Percentiles rank a stretch among this genome's conserved stretches.
Evolutionary conservation across 169 alveolate species (phyloP).

Genomic region (Plasmodium malariae): DNA sequence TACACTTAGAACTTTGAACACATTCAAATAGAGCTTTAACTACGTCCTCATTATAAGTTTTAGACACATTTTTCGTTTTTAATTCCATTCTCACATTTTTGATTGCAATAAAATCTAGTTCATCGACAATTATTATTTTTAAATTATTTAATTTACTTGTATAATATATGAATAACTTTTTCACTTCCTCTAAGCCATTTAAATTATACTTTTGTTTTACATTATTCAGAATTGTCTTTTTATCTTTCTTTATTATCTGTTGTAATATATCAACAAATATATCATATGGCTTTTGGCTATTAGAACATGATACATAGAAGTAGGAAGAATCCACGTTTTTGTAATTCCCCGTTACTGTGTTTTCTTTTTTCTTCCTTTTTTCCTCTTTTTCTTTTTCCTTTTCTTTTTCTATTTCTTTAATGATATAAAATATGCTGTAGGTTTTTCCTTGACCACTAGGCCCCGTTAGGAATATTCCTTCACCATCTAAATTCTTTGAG

Average conservation of each 20-base stretch:
- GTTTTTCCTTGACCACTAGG: constrained; percentile 76
- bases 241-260: constrained; percentile 53
- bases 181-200: constrained; percentile 68
- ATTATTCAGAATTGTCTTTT: constrained; percentile 23
- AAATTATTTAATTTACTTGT: constrained; percentile 61
- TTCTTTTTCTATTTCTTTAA: constrained; percentile 61
- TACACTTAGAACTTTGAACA: constrained; percentile 33
- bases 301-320: constrained; percentile 59
- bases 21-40: constrained; percentile 63
- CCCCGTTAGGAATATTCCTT: constrained; percentile 60
- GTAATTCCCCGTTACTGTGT: neutral
- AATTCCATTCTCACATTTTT: constrained; percentile 60
- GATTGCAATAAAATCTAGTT: constrained; percentile 62
- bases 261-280: constrained; percentile 68
- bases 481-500: constrained; percentile 35
- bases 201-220: constrained; percentile 48
- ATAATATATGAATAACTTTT: constrained; percentile 49
- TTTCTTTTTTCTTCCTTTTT: constrained; percentile 14
- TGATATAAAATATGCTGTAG: constrained; percentile 65
- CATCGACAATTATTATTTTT: constrained; percentile 66
- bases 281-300: constrained; percentile 70
- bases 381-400: constrained; percentile 18
- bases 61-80: constrained; percentile 16
- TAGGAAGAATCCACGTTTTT: constrained; percentile 63
- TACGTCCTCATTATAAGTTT: constrained; percentile 43